These are phyloP conservation scores for Boletus patriciae DNA, from an alignment of 768 basidiomycete genomes.

Conservation along the genomic window DNA sequence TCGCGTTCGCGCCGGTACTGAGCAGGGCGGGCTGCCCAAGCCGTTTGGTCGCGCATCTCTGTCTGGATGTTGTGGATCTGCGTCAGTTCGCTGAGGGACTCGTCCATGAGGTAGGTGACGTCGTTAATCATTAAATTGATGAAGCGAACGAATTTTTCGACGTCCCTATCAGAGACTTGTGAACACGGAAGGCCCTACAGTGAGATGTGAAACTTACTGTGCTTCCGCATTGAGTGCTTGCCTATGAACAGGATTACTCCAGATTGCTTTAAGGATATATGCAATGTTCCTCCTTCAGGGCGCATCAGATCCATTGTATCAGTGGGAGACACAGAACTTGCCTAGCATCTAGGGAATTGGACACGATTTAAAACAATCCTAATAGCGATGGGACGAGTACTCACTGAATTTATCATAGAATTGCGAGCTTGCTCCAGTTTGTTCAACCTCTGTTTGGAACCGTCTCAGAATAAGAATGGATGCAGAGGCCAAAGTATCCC, in stretches of 20 bases:
- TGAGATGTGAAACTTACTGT: slow-evolving; percentile 45
- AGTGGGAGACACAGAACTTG: slow-evolving; percentile 19
- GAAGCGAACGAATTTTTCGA: slow-evolving; percentile 93
- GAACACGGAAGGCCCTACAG: background rate
- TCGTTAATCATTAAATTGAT: slow-evolving; percentile 99
- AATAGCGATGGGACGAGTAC: slow-evolving; percentile 31
- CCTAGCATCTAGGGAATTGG: slow-evolving; percentile 49
- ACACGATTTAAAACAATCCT: slow-evolving; percentile 8
- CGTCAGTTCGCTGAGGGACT: slow-evolving; percentile 83
- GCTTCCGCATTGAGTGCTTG: slow-evolving; percentile 82
- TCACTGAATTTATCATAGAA: slow-evolving; percentile 98
- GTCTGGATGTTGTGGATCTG: slow-evolving; percentile 86
- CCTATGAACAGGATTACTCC: slow-evolving; percentile 88
- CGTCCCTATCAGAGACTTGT: slow-evolving; percentile 51
- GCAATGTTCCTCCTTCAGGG: slow-evolving; percentile 77
- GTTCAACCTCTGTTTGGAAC: slow-evolving; percentile 78
- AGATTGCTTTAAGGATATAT: slow-evolving; percentile 83
- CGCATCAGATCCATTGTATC: slow-evolving; percentile 13
- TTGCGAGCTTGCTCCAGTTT: slow-evolving; percentile 95
- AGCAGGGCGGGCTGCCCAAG: slow-evolving; percentile 65
- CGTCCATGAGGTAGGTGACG: slow-evolving; percentile 96
- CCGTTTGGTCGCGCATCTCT: slow-evolving; percentile 74
- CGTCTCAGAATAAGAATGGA: background rate
- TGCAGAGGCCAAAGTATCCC: slow-evolving; percentile 19
- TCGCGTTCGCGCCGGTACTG: slow-evolving; percentile 86